Base-by-base conservation (phyloP, 2,329 filamentous ascomycete species). In the Neurospora crassa region DNA sequence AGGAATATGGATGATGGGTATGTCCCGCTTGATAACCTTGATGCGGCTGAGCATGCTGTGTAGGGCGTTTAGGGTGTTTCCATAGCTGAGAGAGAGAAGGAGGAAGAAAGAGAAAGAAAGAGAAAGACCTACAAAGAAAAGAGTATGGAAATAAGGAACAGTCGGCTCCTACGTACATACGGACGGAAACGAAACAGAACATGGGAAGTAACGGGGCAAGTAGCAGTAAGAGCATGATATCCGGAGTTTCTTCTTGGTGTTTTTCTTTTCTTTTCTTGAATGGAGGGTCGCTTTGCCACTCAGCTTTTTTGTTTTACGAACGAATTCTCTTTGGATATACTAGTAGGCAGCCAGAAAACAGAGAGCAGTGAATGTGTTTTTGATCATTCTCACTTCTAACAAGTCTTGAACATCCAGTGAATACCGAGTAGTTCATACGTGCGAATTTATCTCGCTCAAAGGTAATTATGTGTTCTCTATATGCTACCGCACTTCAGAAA, bases 21-120 rank as follows among this genome's bases (percentile, higher is more conserved):
- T 76, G 86, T 90, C 67, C 87, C 87, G 70, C 78, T 91, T 73
- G 82, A 85, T 69, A 85, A 83, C 70, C 77, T 89, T 71, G 87
- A 89, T 69, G 68, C 69, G 18, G 47, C 69, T 37, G 75, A 76
- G 53, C 67, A 68, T 41, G 70, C 45, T 43, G 73, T 75, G 18
- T 76, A 67, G 73, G 16, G 16, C 8, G 41, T 42, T 14, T 2
- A n/a, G 24, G 16, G 47, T 18, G 47, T 59, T 34, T 34, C 7
- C 3, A 18, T 34, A 14, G 7, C 6, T 59, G 47, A 14, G 16
- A 34, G 12, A 20, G 47, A 59, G 20, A 59, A 8, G 2, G 12
- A 34, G 5, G 18, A 6, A 24, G 53, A 59, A 12, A 63, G 16
- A 34, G 20, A 34, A 7, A 18, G 20, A 24, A 2, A 11, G 14